phyloP scores from a whole-genome alignment of 176 grass and related monocot species.

The Otatea glauca region DNA sequence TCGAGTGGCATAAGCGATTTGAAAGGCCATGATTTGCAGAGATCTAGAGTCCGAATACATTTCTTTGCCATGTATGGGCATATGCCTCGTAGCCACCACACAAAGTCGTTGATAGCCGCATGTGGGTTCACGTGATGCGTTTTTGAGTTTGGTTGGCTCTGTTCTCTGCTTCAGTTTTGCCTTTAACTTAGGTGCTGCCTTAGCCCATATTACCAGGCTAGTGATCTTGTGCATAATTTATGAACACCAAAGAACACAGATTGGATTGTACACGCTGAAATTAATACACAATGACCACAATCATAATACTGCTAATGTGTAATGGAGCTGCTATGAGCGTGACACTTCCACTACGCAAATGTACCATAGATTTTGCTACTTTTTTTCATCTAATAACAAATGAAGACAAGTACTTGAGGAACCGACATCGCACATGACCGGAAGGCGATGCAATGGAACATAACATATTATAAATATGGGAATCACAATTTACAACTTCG shows the following conservation, averaged over 20 bases:
- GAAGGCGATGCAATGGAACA: neutral
- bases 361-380: neutral
- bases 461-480: no score
- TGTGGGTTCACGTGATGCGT: conserved; percentile 81
- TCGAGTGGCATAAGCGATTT: conserved; percentile 83
- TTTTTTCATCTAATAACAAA: neutral
- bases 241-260: conserved; percentile 20
- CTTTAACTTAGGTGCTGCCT: conserved; percentile 15
- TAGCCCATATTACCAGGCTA: conserved; percentile 42
- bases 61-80: conserved; percentile 72
- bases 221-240: conserved; percentile 47
- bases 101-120: conserved; percentile 79
- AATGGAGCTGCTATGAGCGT: no score
- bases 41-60: conserved; percentile 73
- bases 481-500: no score
- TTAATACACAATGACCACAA: no score
- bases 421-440: neutral
- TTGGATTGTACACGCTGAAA: conserved; percentile 35
- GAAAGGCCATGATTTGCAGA: conserved; percentile 63
- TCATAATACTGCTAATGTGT: no score
- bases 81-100: conserved; percentile 78
- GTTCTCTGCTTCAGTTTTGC: no score
- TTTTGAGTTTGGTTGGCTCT: conserved; percentile 18
- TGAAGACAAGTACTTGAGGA: neutral
- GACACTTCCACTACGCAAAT: neutral